Evolutionary conservation across 2,329 filamentous ascomycete genomes (phyloP), one percentile per base, ranked within the genome.

Genomic region (Diplodia seriata): DNA sequence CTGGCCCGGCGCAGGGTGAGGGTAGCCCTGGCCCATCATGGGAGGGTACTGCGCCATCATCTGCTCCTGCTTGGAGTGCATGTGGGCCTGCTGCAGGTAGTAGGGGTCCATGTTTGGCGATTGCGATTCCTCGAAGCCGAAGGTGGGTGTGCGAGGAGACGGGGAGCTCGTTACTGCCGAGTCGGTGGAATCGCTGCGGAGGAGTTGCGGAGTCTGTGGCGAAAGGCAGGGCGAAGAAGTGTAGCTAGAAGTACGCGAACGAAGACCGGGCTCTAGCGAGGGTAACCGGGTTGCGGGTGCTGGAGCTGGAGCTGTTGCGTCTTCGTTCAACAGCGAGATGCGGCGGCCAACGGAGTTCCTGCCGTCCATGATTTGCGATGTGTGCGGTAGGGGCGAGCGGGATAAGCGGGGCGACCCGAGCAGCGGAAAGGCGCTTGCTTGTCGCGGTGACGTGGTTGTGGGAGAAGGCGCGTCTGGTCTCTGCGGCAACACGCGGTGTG

Each of bases 311-410:
- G 66, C 50, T 26, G 75, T 73, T 66, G 75, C 72, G 68, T 75
- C 75, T 75, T 83, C 81, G 80, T 83, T 84, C 76, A 84, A 77
- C 73, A 84, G 77, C 74, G 82, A 84, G 75, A 84, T 81, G 74
- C 78, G 81, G 74, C 81, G 80, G 76, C 82, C 82, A 71, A 76
- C 80, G 72, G 80, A 80, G 75, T 84, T 82, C 78, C 80, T 83
- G 77, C 81, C 82, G 81, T 84, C 82, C 82, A 84, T 84, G 74
- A 68, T 68, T 55, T 66, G 59, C 43, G 47, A 63, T 51, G 29
- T 63, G 31, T 31, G 29, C 47, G 47, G 59, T 63, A 63, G 50
- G 29, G 29, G 47, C 50, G 59, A 26, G 47, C 59, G 47, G 43
- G 31, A 51, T 63, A 63, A 63, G 59, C 59, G 59, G 59, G 59